Percentiles rank a stretch among this genome's conserved stretches.
phyloP scores from a whole-genome alignment of 169 alveolate species.

The Plasmodium knowlesi region DNA sequence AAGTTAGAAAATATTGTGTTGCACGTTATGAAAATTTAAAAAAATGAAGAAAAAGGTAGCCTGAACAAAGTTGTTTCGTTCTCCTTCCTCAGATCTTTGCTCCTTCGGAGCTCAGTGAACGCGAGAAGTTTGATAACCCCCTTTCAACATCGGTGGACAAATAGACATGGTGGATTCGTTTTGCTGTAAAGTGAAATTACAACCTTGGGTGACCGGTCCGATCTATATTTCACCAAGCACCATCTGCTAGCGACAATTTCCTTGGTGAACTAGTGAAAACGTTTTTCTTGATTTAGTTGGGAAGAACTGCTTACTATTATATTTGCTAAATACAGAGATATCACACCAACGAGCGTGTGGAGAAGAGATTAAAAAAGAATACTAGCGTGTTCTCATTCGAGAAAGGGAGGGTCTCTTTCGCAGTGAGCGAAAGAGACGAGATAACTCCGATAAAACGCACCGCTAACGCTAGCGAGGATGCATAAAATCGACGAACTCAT shows the following conservation, averaged over 20 bases:
- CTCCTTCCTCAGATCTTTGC: not conserved
- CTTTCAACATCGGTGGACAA: not conserved
- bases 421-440: not conserved
- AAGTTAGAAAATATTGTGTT: not conserved
- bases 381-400: not conserved
- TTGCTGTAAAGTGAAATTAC: not conserved
- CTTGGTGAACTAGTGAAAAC: not conserved
- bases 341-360: not conserved
- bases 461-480: not conserved
- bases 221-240: not conserved
- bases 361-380: not conserved
- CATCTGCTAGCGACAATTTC: not conserved
- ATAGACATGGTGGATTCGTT: not conserved
- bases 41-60: not conserved
- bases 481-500: constrained; percentile 15
- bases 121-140: not conserved
- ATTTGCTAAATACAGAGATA: not conserved
- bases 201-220: not conserved
- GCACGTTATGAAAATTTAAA: not conserved
- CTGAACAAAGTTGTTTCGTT: not conserved
- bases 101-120: not conserved
- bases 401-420: not conserved
- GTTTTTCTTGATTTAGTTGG: not conserved
- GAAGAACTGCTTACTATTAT: not conserved
- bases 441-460: not conserved